Evolutionary conservation across 176 grass and related monocot genomes (phyloP).

Genomic region (Tuctoria greenei): DNA sequence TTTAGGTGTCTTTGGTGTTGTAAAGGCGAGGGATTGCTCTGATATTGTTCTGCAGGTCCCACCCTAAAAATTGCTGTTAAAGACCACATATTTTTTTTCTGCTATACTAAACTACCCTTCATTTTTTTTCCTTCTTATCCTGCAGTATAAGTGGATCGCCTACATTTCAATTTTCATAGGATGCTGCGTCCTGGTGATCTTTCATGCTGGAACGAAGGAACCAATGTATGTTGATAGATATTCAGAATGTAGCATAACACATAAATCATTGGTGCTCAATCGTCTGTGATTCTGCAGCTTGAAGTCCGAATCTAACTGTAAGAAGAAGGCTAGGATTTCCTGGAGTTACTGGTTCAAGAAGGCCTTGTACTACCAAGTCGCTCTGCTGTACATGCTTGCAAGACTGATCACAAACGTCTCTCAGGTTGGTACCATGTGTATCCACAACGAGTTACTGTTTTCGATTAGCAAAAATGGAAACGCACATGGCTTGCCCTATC

Average conservation of each 20-base stretch:
- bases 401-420: constrained; percentile 71
- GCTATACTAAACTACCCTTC: background rate
- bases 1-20: constrained; percentile 47
- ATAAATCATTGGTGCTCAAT: background rate
- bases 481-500: constrained; percentile 5
- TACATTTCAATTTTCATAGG: constrained; percentile 67
- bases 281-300: constrained; percentile 35
- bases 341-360: constrained; percentile 84
- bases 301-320: constrained; percentile 45
- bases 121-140: background rate
- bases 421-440: constrained; percentile 40
- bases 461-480: background rate
- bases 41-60: constrained; percentile 67
- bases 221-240: constrained; percentile 38
- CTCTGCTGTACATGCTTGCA: constrained; percentile 61
- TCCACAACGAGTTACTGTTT: background rate
- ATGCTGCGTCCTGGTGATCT: constrained; percentile 60
- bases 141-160: constrained; percentile 70
- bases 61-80: background rate
- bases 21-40: constrained; percentile 35
- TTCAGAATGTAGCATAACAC: background rate
- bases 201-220: constrained; percentile 59
- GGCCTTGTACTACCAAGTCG: constrained; percentile 68
- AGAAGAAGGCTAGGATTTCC: constrained; percentile 47
- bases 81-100: background rate